Base-by-base conservation (phyloP, 139 green algal species). In the Auxenochlorella protothecoides region DNA sequence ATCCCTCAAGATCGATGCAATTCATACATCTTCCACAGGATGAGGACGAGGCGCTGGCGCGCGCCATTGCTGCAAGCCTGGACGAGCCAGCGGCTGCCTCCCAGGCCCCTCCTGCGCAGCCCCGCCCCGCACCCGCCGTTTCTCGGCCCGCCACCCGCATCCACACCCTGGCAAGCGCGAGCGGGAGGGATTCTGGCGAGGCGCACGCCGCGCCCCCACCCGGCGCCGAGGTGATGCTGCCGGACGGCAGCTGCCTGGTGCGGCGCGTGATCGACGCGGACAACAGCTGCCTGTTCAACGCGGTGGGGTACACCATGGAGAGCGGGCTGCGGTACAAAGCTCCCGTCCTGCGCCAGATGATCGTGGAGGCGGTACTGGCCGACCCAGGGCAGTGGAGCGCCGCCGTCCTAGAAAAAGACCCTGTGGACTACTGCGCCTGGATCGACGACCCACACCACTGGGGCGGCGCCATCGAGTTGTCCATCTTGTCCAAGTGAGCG, bases 401-500 rank as follows among this genome's bases (percentile, higher is more conserved):
- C n/a, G 16, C 65, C 65, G 65, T 57, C n/a, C 57, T 62, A 11
- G 67, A 79, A 83, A 56, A 68, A 83, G 68, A 64, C 61, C 76
- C 79, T 6, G 63, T 44, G 2, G 76, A 75, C 5, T 84, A 84
- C 78, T 84, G 78, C 74, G 64, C 74, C 63, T 98, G 93, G 93
- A 98, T 98, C 66, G n/a, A 12, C 55, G 69, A 96, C 55, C 78
- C 79, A 0, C 57, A 78, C 15, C 87, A 89, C 64, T 96, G 91
- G 92, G 90, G 92, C 27, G 94, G 94, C 9, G 90, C 87, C 62
- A 97, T 99, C n/a, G 94, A 99, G 85, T 86, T 99, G 55, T 85
- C 79, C 68, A 96, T 99, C 72, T 82, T 99, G 53, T 76, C 86
- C 1, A 74, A 69, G 73, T 75, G 3, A 64, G 59, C n/a, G 10